Evolutionary conservation across 192 early-diverging fungal species (phyloP).

Genomic region (Jimgerdemannia lactiflua): DNA sequence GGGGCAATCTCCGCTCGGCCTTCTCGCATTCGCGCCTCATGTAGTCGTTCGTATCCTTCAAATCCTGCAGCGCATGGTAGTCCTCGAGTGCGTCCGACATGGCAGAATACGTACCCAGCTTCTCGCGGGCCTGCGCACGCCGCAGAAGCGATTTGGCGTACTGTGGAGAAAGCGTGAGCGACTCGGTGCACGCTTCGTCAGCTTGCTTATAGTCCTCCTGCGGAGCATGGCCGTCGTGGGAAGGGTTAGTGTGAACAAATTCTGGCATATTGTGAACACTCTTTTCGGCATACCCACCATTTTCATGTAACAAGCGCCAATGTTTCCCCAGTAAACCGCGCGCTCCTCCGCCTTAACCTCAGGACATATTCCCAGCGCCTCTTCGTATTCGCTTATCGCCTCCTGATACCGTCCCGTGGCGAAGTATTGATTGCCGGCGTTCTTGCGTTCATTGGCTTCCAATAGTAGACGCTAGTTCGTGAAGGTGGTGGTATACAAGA

Average conservation of each 20-base stretch:
- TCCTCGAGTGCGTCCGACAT: slow-evolving; percentile 43
- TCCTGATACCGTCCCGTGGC: slow-evolving; percentile 36
- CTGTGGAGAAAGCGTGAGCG: slow-evolving; percentile 48
- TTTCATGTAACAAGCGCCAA: slow-evolving; percentile 65
- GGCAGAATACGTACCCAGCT: slow-evolving; percentile 43
- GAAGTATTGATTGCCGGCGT: slow-evolving; percentile 44
- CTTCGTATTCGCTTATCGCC: slow-evolving; percentile 40
- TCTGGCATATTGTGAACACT: background rate
- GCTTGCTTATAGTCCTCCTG: slow-evolving; percentile 38
- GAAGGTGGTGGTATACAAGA: background rate
- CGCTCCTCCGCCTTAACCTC: slow-evolving; percentile 28
- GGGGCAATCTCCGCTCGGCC: slow-evolving; percentile 36
- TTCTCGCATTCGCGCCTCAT: slow-evolving; percentile 16
- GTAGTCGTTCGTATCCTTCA: slow-evolving; percentile 8
- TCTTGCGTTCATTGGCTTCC: slow-evolving; percentile 47
- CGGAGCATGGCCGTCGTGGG: background rate
- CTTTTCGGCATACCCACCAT: slow-evolving; percentile 29
- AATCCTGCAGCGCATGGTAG: slow-evolving; percentile 10
- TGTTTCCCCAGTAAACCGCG: slow-evolving; percentile 56
- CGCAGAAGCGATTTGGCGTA: slow-evolving; percentile 59
- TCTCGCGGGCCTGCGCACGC: slow-evolving; percentile 59
- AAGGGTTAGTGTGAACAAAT: background rate
- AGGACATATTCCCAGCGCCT: slow-evolving; percentile 43
- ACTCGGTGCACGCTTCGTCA: slow-evolving; percentile 35
- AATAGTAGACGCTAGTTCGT: slow-evolving; percentile 29